Evolutionary conservation across 1,284 basidiomycete genomes (phyloP).

Genomic region (Peniophora sp.): DNA sequence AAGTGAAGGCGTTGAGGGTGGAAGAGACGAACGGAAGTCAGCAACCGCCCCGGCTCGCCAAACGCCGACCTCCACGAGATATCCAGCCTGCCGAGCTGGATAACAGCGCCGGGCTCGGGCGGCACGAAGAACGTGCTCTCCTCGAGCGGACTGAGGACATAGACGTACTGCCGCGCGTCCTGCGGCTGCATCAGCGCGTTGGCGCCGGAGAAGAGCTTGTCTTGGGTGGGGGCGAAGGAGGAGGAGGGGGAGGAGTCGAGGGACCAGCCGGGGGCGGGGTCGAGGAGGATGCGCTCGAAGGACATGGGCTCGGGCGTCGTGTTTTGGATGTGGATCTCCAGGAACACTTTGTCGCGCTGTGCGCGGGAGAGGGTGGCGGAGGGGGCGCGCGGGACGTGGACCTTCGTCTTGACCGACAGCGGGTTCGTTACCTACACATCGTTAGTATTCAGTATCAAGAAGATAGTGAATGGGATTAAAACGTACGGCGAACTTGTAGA

Average conservation of each 20-base stretch:
- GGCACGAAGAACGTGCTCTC: slow-evolving; percentile 39
- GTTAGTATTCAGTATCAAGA: slow-evolving; percentile 1
- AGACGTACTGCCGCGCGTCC: slow-evolving; percentile 79
- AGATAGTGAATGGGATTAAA: not conserved
- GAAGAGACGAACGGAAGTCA: slow-evolving; percentile 55
- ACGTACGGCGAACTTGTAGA: slow-evolving; percentile 83
- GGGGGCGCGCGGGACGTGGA: slow-evolving; percentile 67
- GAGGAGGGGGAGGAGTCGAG: slow-evolving; percentile 37
- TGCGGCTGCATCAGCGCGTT: slow-evolving; percentile 71
- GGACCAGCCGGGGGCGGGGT: slow-evolving; percentile 65
- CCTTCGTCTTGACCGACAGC: slow-evolving; percentile 84
- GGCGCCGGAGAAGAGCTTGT: slow-evolving; percentile 49
- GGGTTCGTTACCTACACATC: slow-evolving; percentile 70
- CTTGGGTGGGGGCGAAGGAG: slow-evolving; percentile 8
- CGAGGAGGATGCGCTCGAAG: slow-evolving; percentile 70
- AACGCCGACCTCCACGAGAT: slow-evolving; percentile 77
- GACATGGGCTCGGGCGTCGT: slow-evolving; percentile 68
- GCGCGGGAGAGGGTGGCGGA: slow-evolving; percentile 51
- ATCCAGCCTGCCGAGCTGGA: slow-evolving; percentile 75
- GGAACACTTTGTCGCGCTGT: slow-evolving; percentile 73
- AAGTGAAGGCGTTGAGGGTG: not conserved
- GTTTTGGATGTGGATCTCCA: slow-evolving; percentile 87
- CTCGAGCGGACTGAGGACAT: slow-evolving; percentile 56
- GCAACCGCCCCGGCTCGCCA: slow-evolving; percentile 73
- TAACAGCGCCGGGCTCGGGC: slow-evolving; percentile 56